These are phyloP conservation scores for Leccinum laetum DNA, from an alignment of 1,284 basidiomycete genomes.

Conservation along the genomic window DNA sequence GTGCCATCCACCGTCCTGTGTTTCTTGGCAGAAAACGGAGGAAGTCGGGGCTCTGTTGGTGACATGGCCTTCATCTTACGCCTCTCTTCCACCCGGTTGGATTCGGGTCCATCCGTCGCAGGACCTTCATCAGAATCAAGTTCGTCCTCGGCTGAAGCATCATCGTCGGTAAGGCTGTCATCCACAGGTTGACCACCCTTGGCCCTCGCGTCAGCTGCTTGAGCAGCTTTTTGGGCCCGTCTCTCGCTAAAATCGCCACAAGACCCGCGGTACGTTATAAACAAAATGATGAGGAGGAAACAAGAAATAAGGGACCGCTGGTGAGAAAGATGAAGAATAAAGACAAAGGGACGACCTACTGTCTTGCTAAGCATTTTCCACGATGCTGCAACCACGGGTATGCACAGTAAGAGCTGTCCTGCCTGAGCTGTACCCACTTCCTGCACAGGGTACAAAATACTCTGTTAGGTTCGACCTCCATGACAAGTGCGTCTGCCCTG, in stretches of 20 bases:
- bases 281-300: constrained; percentile 6
- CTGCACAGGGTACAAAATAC: constrained; percentile 72
- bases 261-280: constrained; percentile 3
- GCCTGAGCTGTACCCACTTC: constrained; percentile 78
- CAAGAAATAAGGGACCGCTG: constrained; percentile 4
- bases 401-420: constrained; percentile 71
- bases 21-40: constrained; percentile 25
- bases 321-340: constrained; percentile 7
- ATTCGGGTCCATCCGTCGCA: constrained; percentile 20
- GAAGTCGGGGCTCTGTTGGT: constrained; percentile 25
- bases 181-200: constrained; percentile 27
- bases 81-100: constrained; percentile 28
- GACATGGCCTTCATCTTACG: constrained; percentile 26
- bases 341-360: constrained; percentile 45
- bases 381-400: constrained; percentile 78
- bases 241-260: constrained; percentile 41
- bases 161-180: constrained; percentile 29
- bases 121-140: constrained; percentile 43
- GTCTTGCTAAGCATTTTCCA: constrained; percentile 64
- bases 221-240: constrained; percentile 48
- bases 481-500: constrained; percentile 59
- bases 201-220: constrained; percentile 25
- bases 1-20: constrained; percentile 15
- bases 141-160: constrained; percentile 37
- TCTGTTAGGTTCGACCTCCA: constrained; percentile 69